Base-by-base conservation (phyloP, 2,329 filamentous ascomycete genomes). In the Cladophialophora carrionii region DNA sequence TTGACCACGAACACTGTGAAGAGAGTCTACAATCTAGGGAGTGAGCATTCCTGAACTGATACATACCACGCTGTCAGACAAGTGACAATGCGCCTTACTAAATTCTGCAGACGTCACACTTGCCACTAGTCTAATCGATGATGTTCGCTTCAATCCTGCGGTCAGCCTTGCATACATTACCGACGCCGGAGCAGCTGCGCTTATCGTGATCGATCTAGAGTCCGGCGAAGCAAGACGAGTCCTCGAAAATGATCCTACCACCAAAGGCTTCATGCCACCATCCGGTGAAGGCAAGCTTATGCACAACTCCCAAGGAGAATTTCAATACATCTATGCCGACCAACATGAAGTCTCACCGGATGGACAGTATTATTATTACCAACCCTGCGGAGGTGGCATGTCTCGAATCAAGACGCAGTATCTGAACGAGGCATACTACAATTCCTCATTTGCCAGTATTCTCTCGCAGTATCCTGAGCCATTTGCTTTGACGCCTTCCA, bases 331-430 rank as follows among this genome's bases (percentile, higher is more conserved):
- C 55, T 72, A 74, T 26, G 72, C 74, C 22, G 76, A 78, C 62
- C 77, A 79, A 60, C 73, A 76, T n/a, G 77, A 79, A 68, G 76
- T 78, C 5, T 78, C 75, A 0, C 77, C 77, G 1, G 74, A 78
- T 52, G 76, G 74, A 2, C 68, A 73, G 22, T 78, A 72, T 41
- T 71, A 75, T 48, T 79, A 78, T 68, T 79, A 76, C 61, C 76
- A 78, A 61, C 76, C 77, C 7, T 70, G 72, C 3, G 74, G 68
- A 51, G 77, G 78, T 12, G 74, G 76, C 1, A 67, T 79, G 66
- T 75, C 64, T 48, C 72, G 74, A 6, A 75, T 79, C 64, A 68
- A 74, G 59, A 78, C 76, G 0, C 66, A 68, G 24, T 76, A 71
- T 46, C 68, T 78, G n/a, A 73, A 77, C 52, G 66, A 71, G 26